Evolutionary conservation across 1,284 basidiomycete genomes (phyloP).

Genomic region (Cystobasidium slooffiae): DNA sequence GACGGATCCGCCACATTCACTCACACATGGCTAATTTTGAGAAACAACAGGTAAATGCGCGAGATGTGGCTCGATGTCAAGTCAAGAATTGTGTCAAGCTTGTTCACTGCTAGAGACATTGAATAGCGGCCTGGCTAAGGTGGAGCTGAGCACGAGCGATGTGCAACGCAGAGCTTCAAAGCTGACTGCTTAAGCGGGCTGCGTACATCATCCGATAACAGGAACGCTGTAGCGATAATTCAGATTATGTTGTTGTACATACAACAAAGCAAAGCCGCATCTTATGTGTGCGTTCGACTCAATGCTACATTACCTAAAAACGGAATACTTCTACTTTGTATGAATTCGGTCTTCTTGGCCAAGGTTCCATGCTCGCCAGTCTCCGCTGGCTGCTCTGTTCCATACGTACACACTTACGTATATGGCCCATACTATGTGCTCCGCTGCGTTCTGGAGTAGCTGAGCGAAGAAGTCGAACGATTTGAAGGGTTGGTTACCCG

Average conservation of each 20-base stretch:
- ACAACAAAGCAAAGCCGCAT: not conserved
- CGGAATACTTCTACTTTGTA: too few species aligned
- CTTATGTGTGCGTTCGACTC: too few species aligned
- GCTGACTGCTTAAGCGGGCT: not conserved
- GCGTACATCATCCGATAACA: too few species aligned
- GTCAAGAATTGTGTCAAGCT: slow-evolving; percentile 86
- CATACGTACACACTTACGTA: not conserved
- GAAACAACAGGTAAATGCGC: slow-evolving; percentile 19
- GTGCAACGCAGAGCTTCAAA: slow-evolving; percentile 11
- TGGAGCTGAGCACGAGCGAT: slow-evolving; percentile 41
- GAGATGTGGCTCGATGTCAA: slow-evolving; percentile 85
- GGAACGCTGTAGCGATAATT: not conserved
- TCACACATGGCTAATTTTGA: slow-evolving; percentile 17
- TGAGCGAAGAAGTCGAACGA: not conserved
- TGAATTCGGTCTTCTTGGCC: too few species aligned
- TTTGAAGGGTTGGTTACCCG: slow-evolving; percentile 26
- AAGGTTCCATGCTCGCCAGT: too few species aligned
- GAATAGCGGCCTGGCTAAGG: slow-evolving; percentile 73
- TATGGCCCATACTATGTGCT: not conserved
- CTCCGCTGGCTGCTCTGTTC: not conserved
- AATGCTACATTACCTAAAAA: too few species aligned
- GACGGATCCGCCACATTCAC: not conserved
- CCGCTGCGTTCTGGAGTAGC: slow-evolving; percentile 14
- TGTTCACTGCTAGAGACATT: slow-evolving; percentile 86
- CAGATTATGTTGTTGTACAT: slow-evolving; percentile 1